phyloP scores from a whole-genome alignment of 2,329 filamentous ascomycete species.

The Colletotrichum truncatum region DNA sequence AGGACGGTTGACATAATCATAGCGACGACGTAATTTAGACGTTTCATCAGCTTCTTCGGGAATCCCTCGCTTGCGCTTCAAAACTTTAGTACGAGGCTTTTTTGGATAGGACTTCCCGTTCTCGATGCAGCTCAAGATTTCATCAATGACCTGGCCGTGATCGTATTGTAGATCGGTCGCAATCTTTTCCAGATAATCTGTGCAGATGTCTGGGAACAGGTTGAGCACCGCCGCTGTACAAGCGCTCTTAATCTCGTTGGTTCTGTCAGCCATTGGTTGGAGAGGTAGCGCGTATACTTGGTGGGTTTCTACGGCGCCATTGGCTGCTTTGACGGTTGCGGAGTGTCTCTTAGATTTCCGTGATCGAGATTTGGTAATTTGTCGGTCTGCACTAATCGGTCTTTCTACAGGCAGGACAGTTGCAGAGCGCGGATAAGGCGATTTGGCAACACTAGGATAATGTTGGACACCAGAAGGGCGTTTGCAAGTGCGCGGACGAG shows the following conservation, averaged over 20 bases:
- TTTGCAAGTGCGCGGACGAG: no score
- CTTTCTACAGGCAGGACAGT: no score
- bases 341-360: background rate
- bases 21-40: background rate
- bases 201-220: conserved; percentile 58
- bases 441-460: background rate
- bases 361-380: background rate
- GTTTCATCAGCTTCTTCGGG: conserved; percentile 34
- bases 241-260: conserved; percentile 16
- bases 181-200: conserved; percentile 43
- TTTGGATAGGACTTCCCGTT: conserved; percentile 48
- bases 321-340: background rate
- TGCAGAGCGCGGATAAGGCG: background rate
- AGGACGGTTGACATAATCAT: background rate
- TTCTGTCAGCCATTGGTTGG: conserved; percentile 10
- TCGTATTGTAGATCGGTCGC: conserved; percentile 38
- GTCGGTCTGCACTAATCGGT: no score
- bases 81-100: conserved; percentile 28
- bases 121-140: conserved; percentile 52
- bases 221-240: conserved; percentile 41
- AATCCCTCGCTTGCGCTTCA: conserved; percentile 53
- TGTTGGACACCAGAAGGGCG: background rate
- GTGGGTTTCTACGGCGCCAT: background rate
- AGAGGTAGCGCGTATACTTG: no score
- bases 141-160: conserved; percentile 42